Base-by-base conservation (phyloP, 2,329 filamentous ascomycete species). In the Cyclaneusma minus region DNA sequence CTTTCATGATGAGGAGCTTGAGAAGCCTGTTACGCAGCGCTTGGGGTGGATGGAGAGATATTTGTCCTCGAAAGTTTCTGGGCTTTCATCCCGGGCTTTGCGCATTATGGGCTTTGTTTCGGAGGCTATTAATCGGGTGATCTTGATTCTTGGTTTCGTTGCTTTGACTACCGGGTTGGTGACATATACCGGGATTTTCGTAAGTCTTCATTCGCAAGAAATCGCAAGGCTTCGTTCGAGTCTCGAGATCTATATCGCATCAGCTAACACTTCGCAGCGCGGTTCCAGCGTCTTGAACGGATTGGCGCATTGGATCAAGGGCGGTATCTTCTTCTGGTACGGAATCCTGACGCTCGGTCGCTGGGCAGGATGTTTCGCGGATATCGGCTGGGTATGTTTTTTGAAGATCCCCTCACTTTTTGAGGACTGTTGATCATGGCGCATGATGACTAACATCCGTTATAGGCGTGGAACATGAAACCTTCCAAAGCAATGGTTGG, bases 291-390 rank as follows among this genome's bases (percentile, higher is more conserved):
- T 94, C 30, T 91, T 87, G 58, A 85, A 74, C 39, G 83, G 87
- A 2, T 61, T 94, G 21, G 87, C 87, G 6, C 87, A 95, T 47
- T 93, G 82, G 57, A 73, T 94, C 49, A 95, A 95, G 49, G 87
- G 87, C 23, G 81, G 81, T 3, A 78, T 95, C 29, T 95, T 95
- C 59, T 83, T 94, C 55, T 89, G 82, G 74, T 81, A 91, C 35
- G 87, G 87, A 6, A 54, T 93, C 12, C 55, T 94, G 33, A 92
- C 82, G 0, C 62, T 95, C 4, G 84, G 83, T 16, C 75, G 87
- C 29, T 94, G 83, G 78, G 71, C 84, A 44, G 87, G 87, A 14
- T 80, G 79, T 48, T 95, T 92, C 48, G 74, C 79, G 31, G 81
- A 93, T 33, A 65, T 87, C 30, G 87, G 87, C 37, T 95, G 87